Percentiles rank a stretch among this genome's conserved stretches.
Evolutionary conservation across 192 early-diverging fungal genomes (phyloP).

Genomic region (Entomortierella parvispora): DNA sequence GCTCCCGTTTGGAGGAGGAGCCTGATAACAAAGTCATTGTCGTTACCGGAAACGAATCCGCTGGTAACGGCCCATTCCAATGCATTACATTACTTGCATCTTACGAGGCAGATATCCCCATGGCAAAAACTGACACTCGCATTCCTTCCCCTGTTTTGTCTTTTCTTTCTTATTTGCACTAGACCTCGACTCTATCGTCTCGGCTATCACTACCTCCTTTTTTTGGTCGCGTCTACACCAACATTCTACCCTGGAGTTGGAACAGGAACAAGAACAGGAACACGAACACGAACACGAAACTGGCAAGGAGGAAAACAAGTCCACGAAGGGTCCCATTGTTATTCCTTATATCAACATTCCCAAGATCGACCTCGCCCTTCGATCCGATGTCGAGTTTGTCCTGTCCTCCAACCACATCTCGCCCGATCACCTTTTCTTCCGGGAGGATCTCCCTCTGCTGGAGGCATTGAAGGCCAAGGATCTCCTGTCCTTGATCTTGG

Average conservation of each 20-base stretch:
- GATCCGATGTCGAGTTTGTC: slow-evolving; percentile 70
- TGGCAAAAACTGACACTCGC: neutral
- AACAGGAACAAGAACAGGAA: too few species aligned
- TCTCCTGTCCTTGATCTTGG: slow-evolving; percentile 57
- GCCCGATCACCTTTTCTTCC: slow-evolving; percentile 52
- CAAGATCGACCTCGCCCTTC: slow-evolving; percentile 65
- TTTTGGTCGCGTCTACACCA: slow-evolving; percentile 41
- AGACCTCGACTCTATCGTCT: slow-evolving; percentile 80
- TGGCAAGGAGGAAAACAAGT: neutral
- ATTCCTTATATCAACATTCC: slow-evolving; percentile 72
- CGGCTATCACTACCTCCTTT: slow-evolving; percentile 64
- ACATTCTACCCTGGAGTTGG: neutral
- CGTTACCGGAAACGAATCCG: slow-evolving; percentile 81
- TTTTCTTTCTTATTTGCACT: neutral
- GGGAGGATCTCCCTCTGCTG: slow-evolving; percentile 52
- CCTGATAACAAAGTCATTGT: slow-evolving; percentile 41
- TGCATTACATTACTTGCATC: neutral
- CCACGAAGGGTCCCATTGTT: slow-evolving; percentile 31
- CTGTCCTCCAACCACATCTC: slow-evolving; percentile 51
- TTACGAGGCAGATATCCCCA: neutral
- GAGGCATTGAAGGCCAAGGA: slow-evolving; percentile 4
- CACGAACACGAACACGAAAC: too few species aligned
- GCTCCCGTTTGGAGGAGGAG: slow-evolving; percentile 24
- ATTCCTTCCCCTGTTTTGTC: neutral
- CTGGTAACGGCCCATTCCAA: slow-evolving; percentile 58